Percentiles rank a stretch among this genome's conserved stretches.
Conservation (phyloP, 2,329 filamentous ascomycete genomes). For the Westerdykella aurantiaca region DNA sequence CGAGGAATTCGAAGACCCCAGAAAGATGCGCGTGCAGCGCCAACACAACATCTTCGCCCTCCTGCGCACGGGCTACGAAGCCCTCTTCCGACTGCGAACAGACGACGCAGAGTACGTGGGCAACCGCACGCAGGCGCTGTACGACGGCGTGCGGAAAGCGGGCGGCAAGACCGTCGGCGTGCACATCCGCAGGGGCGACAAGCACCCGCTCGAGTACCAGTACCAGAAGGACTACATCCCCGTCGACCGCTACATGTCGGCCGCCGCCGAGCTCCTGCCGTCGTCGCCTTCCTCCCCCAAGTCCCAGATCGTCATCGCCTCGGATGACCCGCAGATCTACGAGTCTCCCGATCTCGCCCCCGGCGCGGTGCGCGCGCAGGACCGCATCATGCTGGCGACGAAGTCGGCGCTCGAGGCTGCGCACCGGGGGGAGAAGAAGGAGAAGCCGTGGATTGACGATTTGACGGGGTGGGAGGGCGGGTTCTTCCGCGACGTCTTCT, state of each 20-base stretch:
- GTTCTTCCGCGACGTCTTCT: slow-evolving; percentile 77
- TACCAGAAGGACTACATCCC: slow-evolving; percentile 76
- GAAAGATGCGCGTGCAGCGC: slow-evolving; percentile 46
- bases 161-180: slow-evolving; percentile 60
- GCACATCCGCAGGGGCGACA: slow-evolving; percentile 75
- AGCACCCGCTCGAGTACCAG: slow-evolving; percentile 69
- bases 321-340: slow-evolving; percentile 75
- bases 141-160: slow-evolving; percentile 40
- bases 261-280: slow-evolving; percentile 43
- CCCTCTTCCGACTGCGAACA: slow-evolving; percentile 62
- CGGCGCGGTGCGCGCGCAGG: slow-evolving; percentile 57
- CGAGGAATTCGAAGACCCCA: slow-evolving; percentile 47
- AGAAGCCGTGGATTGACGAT: slow-evolving; percentile 60
- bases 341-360: slow-evolving; percentile 56
- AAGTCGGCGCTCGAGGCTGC: slow-evolving; percentile 48
- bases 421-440: slow-evolving; percentile 17
- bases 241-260: slow-evolving; percentile 59
- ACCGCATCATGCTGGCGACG: slow-evolving; percentile 68
- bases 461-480: slow-evolving; percentile 83
- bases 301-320: slow-evolving; percentile 59
- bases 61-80: slow-evolving; percentile 64
- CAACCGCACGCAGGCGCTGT: slow-evolving; percentile 54
- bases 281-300: slow-evolving; percentile 3
- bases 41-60: slow-evolving; percentile 62
- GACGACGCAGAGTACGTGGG: slow-evolving; percentile 63